Conservation (phyloP, 2,329 filamentous ascomycete genomes). For the Emydomyces testavorans region DNA sequence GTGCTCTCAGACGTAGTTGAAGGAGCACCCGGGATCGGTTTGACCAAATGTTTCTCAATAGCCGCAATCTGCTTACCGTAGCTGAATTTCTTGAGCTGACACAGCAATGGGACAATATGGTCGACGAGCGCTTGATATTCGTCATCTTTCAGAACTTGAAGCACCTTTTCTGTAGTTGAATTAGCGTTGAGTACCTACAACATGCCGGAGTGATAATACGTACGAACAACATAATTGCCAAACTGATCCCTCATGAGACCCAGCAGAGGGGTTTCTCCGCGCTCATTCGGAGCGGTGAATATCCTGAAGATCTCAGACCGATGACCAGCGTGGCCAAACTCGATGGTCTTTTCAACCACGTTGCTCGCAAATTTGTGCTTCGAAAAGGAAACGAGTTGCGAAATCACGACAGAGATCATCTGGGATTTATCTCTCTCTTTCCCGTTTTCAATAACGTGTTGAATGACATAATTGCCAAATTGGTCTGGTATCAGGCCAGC, state of each 20-base stretch:
- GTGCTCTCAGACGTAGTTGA: background rate
- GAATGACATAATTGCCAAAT: constrained; percentile 92
- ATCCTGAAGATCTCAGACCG: constrained; percentile 56
- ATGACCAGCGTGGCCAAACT: constrained; percentile 57
- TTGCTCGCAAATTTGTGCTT: constrained; percentile 97
- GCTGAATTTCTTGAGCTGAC: constrained; percentile 51
- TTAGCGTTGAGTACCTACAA: background rate
- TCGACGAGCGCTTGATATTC: constrained; percentile 52
- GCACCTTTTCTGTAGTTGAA: constrained; percentile 61
- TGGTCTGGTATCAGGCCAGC: constrained; percentile 67
- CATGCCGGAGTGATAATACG: constrained; percentile 34
- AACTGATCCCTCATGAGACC: constrained; percentile 79
- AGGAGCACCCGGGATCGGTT: background rate
- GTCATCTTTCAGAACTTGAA: constrained; percentile 49
- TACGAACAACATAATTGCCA: constrained; percentile 94
- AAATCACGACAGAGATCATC: constrained; percentile 63
- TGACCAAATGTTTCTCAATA: constrained; percentile 41
- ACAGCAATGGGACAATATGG: constrained; percentile 52
- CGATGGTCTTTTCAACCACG: constrained; percentile 87
- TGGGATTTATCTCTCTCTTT: constrained; percentile 57
- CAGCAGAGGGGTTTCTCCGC: constrained; percentile 59
- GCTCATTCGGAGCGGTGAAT: constrained; percentile 48
- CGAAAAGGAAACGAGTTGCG: constrained; percentile 61
- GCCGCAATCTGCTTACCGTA: constrained; percentile 56
- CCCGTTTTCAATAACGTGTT: constrained; percentile 77